phyloP scores from a whole-genome alignment of 148 eudicot species.

The Bassia scoparia region DNA sequence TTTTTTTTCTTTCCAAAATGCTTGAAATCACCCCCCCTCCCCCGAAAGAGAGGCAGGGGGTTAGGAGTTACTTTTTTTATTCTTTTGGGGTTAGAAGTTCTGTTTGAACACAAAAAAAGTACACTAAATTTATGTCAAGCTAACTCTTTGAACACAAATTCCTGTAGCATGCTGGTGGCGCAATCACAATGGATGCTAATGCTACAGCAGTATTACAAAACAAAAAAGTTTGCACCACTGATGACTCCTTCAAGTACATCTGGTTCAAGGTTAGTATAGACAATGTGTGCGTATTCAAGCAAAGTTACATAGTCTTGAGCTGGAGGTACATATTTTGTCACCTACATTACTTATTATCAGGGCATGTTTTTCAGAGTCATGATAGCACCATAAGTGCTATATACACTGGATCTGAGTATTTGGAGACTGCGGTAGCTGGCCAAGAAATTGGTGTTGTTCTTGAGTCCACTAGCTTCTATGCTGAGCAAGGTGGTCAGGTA shows the following conservation, averaged over 20 bases:
- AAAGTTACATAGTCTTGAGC: background rate
- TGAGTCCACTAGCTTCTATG: slow-evolving; percentile 87
- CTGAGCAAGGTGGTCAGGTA: slow-evolving; percentile 99
- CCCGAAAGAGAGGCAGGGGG: too few species aligned
- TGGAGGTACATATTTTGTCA: slow-evolving; percentile 1
- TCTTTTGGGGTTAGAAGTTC: too few species aligned
- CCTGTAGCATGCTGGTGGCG: slow-evolving; percentile 73
- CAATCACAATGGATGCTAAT: slow-evolving; percentile 85
- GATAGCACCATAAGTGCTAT: slow-evolving; percentile 73
- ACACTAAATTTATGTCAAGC: background rate
- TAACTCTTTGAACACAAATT: slow-evolving; percentile 6
- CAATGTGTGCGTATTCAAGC: background rate
- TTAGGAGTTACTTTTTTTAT: too few species aligned
- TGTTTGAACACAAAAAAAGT: too few species aligned
- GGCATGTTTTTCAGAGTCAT: slow-evolving; percentile 62
- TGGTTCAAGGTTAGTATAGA: slow-evolving; percentile 68
- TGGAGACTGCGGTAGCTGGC: slow-evolving; percentile 56
- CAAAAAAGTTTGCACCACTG: slow-evolving; percentile 58
- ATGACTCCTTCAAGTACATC: slow-evolving; percentile 73
- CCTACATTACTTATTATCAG: background rate
- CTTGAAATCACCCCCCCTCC: too few species aligned
- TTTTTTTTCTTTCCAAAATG: background rate
- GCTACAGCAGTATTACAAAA: slow-evolving; percentile 77
- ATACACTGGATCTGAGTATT: slow-evolving; percentile 70
- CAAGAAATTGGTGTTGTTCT: slow-evolving; percentile 78